Conservation (phyloP, 2,329 filamentous ascomycete genomes). For the Rhytidhysteron rufulum region DNA sequence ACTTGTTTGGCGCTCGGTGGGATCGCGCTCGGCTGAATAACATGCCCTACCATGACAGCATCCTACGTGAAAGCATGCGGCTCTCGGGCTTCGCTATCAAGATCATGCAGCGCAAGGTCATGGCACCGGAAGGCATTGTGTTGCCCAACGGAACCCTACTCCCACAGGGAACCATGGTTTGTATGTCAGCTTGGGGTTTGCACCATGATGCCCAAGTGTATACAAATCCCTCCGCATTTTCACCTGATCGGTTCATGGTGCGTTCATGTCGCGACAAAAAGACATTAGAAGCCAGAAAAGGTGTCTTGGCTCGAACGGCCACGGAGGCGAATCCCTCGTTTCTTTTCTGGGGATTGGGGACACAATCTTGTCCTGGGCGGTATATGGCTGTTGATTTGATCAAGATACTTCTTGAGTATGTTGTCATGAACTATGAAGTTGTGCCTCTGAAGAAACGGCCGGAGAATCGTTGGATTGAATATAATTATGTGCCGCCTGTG, state of each 20-base stretch:
- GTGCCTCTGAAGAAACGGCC: neutral
- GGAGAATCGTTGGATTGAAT: slow-evolving; percentile 1
- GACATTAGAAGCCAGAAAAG: neutral
- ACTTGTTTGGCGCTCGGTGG: too few species aligned
- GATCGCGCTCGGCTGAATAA: too few species aligned
- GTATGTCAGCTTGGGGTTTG: slow-evolving; percentile 1
- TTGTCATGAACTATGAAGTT: slow-evolving; percentile 1
- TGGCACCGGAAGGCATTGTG: neutral
- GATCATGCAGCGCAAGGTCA: slow-evolving; percentile 1
- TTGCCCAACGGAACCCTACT: neutral
- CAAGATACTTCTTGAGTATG: neutral
- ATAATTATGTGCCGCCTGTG: slow-evolving; percentile 1
- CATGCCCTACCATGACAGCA: neutral
- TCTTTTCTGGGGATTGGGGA: slow-evolving; percentile 1
- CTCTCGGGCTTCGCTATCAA: slow-evolving; percentile 1
- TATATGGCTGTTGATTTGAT: slow-evolving; percentile 1
- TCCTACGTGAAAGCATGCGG: neutral
- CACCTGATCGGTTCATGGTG: slow-evolving; percentile 1
- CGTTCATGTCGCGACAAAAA: neutral
- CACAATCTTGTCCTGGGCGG: neutral
- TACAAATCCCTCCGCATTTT: neutral
- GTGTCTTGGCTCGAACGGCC: neutral
- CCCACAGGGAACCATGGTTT: slow-evolving; percentile 1
- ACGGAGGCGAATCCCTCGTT: slow-evolving; percentile 1
- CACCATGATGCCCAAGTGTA: slow-evolving; percentile 1